Conservation (phyloP, 2,329 filamentous ascomycete genomes). For the Aspergillus arachidicola region DNA sequence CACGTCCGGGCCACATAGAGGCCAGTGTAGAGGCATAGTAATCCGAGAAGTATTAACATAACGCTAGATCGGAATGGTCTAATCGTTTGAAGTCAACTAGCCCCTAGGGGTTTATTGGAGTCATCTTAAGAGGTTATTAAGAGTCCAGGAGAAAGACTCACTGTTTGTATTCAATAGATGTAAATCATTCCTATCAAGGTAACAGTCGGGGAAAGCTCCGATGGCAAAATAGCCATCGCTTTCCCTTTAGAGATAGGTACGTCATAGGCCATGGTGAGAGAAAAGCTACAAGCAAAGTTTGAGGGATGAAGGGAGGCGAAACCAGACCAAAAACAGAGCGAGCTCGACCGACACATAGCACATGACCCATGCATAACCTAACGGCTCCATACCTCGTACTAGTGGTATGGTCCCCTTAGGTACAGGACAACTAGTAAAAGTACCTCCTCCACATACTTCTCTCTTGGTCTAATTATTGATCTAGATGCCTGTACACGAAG, state of each 20-base stretch:
- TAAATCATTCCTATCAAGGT: neutral
- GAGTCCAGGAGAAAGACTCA: neutral
- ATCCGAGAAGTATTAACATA: neutral
- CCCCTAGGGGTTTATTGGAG: neutral
- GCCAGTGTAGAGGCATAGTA: neutral
- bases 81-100: neutral
- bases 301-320: neutral
- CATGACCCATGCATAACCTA: neutral
- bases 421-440: neutral
- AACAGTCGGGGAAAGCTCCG: neutral
- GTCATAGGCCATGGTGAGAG: neutral
- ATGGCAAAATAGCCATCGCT: neutral
- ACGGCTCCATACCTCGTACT: no score
- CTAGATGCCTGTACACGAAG: neutral
- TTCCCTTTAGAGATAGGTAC: neutral
- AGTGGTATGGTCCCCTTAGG: no score
- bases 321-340: neutral
- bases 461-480: neutral
- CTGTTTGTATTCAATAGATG: neutral
- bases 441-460: neutral
- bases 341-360: neutral
- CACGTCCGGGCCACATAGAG: neutral
- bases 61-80: neutral
- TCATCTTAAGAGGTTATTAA: neutral
- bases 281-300: neutral